phyloP scores from a whole-genome alignment of 2,329 filamentous ascomycete genomes.

The Ophiognomonia clavigignenti-juglandacearum region DNA sequence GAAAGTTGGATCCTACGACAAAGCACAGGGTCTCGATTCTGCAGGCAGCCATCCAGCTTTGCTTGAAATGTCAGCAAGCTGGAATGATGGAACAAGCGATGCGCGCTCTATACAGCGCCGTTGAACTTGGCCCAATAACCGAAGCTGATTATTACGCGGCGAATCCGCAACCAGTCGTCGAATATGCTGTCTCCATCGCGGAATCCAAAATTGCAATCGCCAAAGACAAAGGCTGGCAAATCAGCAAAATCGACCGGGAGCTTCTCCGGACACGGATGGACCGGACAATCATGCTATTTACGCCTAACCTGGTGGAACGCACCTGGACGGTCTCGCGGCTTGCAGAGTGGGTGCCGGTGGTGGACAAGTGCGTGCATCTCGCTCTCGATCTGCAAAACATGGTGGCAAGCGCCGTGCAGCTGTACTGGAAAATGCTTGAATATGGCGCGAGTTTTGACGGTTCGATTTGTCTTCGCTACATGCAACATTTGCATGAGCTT shows the following conservation, averaged over 20 bases:
- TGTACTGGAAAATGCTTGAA: slow-evolving; percentile 29
- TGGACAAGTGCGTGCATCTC: slow-evolving; percentile 17
- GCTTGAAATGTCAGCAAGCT: slow-evolving; percentile 26
- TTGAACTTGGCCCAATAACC: slow-evolving; percentile 24
- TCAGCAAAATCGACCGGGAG: not conserved
- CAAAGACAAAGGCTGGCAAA: not conserved
- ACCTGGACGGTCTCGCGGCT: slow-evolving; percentile 3
- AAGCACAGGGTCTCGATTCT: slow-evolving; percentile 16
- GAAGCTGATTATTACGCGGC: slow-evolving; percentile 31
- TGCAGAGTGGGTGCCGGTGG: slow-evolving; percentile 7
- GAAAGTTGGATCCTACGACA: not conserved
- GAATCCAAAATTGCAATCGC: slow-evolving; percentile 3
- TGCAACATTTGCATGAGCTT: slow-evolving; percentile 25
- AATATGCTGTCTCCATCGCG: slow-evolving; percentile 20
- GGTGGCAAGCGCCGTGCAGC: slow-evolving; percentile 17
- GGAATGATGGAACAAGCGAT: slow-evolving; percentile 28
- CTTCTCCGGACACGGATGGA: slow-evolving; percentile 15
- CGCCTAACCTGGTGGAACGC: slow-evolving; percentile 24
- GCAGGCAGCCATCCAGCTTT: slow-evolving; percentile 25
- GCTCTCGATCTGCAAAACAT: slow-evolving; percentile 21
- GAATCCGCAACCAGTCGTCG: slow-evolving; percentile 29
- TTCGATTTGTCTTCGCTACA: slow-evolving; percentile 26
- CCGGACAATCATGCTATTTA: slow-evolving; percentile 26
- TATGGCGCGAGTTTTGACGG: slow-evolving; percentile 19
- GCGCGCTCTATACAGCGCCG: slow-evolving; percentile 24